Percentiles rank a stretch among this genome's conserved stretches.
Evolutionary conservation across 176 grass and related monocot species (phyloP).

Genomic region (Alopecurus myosuroides): DNA sequence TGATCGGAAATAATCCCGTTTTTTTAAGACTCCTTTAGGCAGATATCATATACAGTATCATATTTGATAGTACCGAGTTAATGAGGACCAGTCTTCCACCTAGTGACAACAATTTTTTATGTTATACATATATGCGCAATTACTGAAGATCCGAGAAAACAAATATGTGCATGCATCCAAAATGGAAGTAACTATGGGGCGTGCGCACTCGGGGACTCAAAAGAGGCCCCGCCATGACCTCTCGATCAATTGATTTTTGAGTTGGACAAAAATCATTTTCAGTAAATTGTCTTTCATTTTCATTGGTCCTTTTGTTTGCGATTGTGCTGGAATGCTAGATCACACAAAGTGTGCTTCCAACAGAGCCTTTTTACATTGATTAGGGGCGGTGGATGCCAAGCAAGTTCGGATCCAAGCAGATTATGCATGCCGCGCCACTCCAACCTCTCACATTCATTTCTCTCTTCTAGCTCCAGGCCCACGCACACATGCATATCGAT

Average conservation of each 20-base stretch:
- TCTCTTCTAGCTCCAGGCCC: slow-evolving; percentile 1
- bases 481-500: not conserved
- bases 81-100: too few species aligned
- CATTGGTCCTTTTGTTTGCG: not conserved
- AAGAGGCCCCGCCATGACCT: too few species aligned
- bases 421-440: not conserved
- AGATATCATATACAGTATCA: too few species aligned
- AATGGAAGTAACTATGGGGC: too few species aligned
- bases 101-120: too few species aligned
- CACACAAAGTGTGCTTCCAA: not conserved
- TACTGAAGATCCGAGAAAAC: too few species aligned
- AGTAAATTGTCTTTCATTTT: slow-evolving; percentile 19
- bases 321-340: not conserved
- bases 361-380: slow-evolving; percentile 46
- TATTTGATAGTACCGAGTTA: too few species aligned
- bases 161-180: too few species aligned
- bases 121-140: too few species aligned
- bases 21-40: too few species aligned
- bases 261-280: not conserved
- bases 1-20: too few species aligned
- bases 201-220: too few species aligned
- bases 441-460: slow-evolving; percentile 5
- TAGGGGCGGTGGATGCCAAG: not conserved
- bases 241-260: not conserved
- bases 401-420: not conserved